Evolutionary conservation across 805 yeast genomes (phyloP), one percentile per base, ranked within the genome.

Genomic region (Lipomyces sp.): DNA sequence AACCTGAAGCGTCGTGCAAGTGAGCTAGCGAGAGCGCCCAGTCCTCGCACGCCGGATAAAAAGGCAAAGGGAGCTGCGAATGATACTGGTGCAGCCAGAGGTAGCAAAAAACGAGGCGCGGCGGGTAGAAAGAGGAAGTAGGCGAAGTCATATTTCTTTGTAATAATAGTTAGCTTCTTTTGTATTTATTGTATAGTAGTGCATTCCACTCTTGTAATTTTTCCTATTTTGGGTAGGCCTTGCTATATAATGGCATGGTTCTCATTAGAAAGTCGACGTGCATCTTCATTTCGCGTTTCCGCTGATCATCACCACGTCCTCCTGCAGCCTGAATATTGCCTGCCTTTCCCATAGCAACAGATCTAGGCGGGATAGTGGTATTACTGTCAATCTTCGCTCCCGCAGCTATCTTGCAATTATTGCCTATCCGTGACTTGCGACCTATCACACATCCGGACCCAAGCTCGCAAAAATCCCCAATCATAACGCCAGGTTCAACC

Each of bases 221-320:
- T 51, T 51, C 32, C 54, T 32, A 51, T 51, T 15, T 32, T 51
- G 48, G 24, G 8, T 32, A 29, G 15, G 35, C 15, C 30, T 56
- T 62, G 32, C 39, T 11, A 29, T 62, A 58, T 7, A 58, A 34
- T 3, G 63, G 45, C 68, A 65, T 54, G 13, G 53, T 35, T 51
- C 59, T 42, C 55, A 61, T n/a, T n/a, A 65, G 53, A 54, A 50
- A 56, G 24, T 65, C 68, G 33, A 58, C 45, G 39, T 65, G 68
- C 63, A 65, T 57, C 35, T 48, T 61, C 68, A 62, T 65, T 51
- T 65, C 68, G 24, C 53, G 34, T 34, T 18, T 37, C 13, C 60
- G 61, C 39, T 59, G 42, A 37, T 29, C 54, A 13, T 18, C 29
- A 59, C 53, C 48, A 24, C 51, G 58, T 29, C 55, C 64, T 13